phyloP scores from a whole-genome alignment of 371 early-diverging fungal genomes.

The Phascolomyces articulosus region DNA sequence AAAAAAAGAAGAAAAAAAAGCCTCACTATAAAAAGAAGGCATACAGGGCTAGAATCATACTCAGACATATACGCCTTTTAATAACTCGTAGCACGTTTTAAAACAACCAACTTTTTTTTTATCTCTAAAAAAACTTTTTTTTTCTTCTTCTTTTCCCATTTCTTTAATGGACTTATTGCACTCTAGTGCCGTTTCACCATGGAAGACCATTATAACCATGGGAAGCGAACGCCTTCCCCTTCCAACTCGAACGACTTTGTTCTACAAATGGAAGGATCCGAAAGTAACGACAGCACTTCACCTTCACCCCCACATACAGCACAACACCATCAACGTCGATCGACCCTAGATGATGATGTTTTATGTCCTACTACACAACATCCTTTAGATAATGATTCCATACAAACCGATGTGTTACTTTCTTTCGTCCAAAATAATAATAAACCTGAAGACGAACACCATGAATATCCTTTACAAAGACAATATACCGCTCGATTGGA shows the following conservation, averaged over 20 bases:
- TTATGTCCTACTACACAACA: conserved; percentile 1
- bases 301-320: background rate
- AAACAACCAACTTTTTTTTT: too few relatives aligned
- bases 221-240: conserved; percentile 12
- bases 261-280: conserved; percentile 9
- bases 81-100: too few relatives aligned
- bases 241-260: conserved; percentile 19
- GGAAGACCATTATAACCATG: conserved; percentile 11
- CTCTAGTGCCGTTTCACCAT: conserved; percentile 9
- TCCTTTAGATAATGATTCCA: conserved; percentile 12
- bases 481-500: conserved; percentile 26
- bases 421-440: conserved; percentile 6
- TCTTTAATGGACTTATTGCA: conserved; percentile 6
- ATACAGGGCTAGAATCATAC: too few relatives aligned
- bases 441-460: background rate
- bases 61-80: too few relatives aligned
- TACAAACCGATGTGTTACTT: conserved; percentile 10
- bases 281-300: background rate
- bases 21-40: too few relatives aligned
- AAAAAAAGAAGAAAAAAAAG: too few relatives aligned
- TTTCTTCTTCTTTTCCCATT: background rate
- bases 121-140: conserved; percentile 13
- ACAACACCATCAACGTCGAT: background rate
- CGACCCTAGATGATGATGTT: conserved; percentile 9
- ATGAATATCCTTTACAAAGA: conserved; percentile 8